Evolutionary conservation across 2,329 filamentous ascomycete genomes (phyloP).

Genomic region (Diaporthe amygdali): DNA sequence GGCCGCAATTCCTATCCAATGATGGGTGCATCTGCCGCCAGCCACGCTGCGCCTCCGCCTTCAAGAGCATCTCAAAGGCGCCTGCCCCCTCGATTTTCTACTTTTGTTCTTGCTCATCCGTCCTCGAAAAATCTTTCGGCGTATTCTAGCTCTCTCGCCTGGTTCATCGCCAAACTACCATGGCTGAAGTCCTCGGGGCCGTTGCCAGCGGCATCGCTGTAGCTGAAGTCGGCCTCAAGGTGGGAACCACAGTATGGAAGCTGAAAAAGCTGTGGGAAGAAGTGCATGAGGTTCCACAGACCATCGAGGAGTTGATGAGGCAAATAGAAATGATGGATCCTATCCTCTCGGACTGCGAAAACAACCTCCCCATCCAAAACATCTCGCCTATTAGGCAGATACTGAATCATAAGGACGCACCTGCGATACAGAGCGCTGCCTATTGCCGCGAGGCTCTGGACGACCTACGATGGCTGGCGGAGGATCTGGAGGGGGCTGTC

Average conservation of each 20-base stretch:
- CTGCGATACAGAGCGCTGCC: constrained; percentile 20
- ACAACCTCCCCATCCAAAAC: constrained; percentile 16
- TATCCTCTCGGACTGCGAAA: constrained; percentile 29
- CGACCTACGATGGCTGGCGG: constrained; percentile 26
- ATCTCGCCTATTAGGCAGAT: not conserved
- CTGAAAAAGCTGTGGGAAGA: constrained; percentile 33
- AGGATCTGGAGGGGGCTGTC: constrained; percentile 25
- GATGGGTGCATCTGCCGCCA: not conserved
- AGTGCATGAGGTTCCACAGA: constrained; percentile 32
- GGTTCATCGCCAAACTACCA: not conserved
- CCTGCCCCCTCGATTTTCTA: too few species aligned
- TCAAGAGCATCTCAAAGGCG: not conserved
- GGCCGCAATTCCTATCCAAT: not conserved
- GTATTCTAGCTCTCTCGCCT: too few species aligned
- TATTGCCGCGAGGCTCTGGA: constrained; percentile 32
- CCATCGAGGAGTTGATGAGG: constrained; percentile 31
- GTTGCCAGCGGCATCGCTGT: constrained; percentile 33
- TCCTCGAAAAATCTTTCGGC: too few species aligned
- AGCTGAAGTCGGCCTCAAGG: constrained; percentile 29
- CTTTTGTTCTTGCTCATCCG: too few species aligned
- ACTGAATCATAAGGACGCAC: constrained; percentile 24
- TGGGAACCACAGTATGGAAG: constrained; percentile 30
- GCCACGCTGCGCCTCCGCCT: not conserved
- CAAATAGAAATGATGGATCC: constrained; percentile 34
- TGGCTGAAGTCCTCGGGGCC: constrained; percentile 33